Evolutionary conservation across 805 yeast species (phyloP), one percentile per base, ranked within the genome.

Genomic region (Candida nemodendra): DNA sequence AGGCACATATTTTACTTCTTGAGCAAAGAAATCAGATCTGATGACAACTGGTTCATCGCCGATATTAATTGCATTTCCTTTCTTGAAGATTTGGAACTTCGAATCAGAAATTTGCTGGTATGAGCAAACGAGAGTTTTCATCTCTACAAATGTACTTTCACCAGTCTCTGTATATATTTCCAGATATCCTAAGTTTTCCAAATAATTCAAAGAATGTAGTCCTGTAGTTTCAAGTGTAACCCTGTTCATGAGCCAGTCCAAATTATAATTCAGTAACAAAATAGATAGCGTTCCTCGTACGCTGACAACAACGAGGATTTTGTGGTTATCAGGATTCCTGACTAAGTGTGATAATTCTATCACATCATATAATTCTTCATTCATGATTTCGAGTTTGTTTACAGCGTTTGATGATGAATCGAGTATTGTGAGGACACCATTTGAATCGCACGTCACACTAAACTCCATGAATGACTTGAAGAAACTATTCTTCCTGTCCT

Each of bases 391-490:
- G 6, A 42, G 17, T 8, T 15, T 24, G 18, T 21, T 31, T 19
- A 44, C 30, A 2, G 37, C 17, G 9, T 15, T 24, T 9, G 29
- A 22, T 2, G 31, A 32, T 21, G 34, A 15, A 26, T 41, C 36
- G 15, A 23, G 7, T 11, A 40, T 13, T 5, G 28, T 23, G 2
- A 38, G 13, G 4, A 27, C 24, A 9, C 35, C 37, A 4, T 33
- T 27, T 8, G 31, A 4, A 16, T 28, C 15, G 16, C 37, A 31
- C 14, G 34, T 13, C 6, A 36, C 32, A 3, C 25, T 28, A 22
- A 39, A 45, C 15, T 39, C 38, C 13, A 36, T 44, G 34, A 45
- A 42, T 8, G 33, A 23, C 25, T 45, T 39, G 13, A 17, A 15
- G 18, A 38, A 41, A 7, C 24, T 12, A 4, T 18, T n/a, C n/a